These are phyloP conservation scores for Silene latifolia DNA, from an alignment of 148 eudicot species.

Conservation along the genomic window DNA sequence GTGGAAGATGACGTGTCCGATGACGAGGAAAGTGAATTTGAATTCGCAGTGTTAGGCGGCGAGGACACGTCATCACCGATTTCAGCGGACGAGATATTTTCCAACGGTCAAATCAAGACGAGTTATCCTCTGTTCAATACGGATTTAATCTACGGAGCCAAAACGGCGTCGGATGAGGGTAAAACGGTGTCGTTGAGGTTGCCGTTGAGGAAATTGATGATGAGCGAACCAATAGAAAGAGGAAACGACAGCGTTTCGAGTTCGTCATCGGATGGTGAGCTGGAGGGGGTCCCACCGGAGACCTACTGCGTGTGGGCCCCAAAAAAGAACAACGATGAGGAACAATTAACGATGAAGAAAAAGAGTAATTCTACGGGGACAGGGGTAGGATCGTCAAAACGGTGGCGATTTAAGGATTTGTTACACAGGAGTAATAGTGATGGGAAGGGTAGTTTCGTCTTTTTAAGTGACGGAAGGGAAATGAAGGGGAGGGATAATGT, in stretches of 20 bases:
- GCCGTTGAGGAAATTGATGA: constrained; percentile 39
- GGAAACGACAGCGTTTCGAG: constrained; percentile 31
- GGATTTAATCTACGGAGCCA: constrained; percentile 27
- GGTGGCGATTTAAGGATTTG: constrained; percentile 65
- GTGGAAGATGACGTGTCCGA: neutral
- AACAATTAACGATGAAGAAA: constrained; percentile 27
- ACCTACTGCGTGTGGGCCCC: constrained; percentile 85
- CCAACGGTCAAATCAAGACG: constrained; percentile 54
- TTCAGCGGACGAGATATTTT: constrained; percentile 46
- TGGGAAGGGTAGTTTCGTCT: constrained; percentile 48
- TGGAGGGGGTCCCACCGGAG: constrained; percentile 59
- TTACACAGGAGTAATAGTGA: constrained; percentile 68
- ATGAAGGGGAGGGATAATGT: constrained; percentile 1
- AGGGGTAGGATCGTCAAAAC: constrained; percentile 59
- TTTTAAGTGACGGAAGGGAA: constrained; percentile 15
- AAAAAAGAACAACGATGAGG: constrained; percentile 16
- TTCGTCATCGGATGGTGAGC: constrained; percentile 49
- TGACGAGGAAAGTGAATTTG: constrained; percentile 37
- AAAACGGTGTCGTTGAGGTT: constrained; percentile 23
- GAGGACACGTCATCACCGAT: constrained; percentile 37
- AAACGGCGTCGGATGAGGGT: neutral
- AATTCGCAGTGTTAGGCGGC: constrained; percentile 27
- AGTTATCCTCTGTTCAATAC: constrained; percentile 49
- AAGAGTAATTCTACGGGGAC: constrained; percentile 47
- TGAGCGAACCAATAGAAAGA: constrained; percentile 40